These are phyloP conservation scores for Nakazawaea sp. DNA, from an alignment of 805 yeast species.

Conservation along the genomic window DNA sequence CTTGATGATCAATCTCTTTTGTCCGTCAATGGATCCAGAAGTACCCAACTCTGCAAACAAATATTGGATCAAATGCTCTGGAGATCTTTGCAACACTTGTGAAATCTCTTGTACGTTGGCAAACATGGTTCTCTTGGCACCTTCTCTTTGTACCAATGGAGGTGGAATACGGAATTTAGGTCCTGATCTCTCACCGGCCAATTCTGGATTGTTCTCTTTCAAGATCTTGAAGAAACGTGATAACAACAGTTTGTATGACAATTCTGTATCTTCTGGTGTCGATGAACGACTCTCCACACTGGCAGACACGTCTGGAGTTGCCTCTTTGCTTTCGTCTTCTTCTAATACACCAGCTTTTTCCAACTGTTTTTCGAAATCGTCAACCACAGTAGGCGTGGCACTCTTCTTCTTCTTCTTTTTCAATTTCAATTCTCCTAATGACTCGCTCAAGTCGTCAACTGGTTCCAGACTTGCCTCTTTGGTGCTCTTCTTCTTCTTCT, in stretches of 20 bases:
- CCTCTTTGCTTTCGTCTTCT: conserved; percentile 24
- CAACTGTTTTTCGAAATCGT: conserved; percentile 83
- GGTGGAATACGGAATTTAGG: conserved; percentile 96
- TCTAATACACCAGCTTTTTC: conserved; percentile 85
- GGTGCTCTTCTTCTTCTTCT: conserved; percentile 72
- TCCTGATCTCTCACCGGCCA: conserved; percentile 93
- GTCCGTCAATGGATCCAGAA: conserved; percentile 98
- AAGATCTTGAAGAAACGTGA: conserved; percentile 81
- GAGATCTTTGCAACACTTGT: conserved; percentile 89
- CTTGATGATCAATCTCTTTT: conserved; percentile 91
- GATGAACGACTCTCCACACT: conserved; percentile 18
- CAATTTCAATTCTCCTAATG: conserved; percentile 63
- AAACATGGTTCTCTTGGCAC: conserved; percentile 91
- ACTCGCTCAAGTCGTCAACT: conserved; percentile 43
- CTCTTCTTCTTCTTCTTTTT: conserved; percentile 82
- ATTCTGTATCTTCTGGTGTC: not conserved
- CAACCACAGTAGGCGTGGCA: conserved; percentile 45
- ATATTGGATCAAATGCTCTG: conserved; percentile 95
- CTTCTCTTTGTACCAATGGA: conserved; percentile 95
- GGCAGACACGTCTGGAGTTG: conserved; percentile 23
- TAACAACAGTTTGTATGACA: conserved; percentile 59
- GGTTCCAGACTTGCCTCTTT: conserved; percentile 24
- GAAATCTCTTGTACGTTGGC: conserved; percentile 94
- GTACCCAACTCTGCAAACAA: conserved; percentile 99
- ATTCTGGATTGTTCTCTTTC: conserved; percentile 92